Percentiles rank a stretch among this genome's conserved stretches.
Evolutionary conservation across 106 monocot species (phyloP).

Genomic region (Cymbidium sinense): DNA sequence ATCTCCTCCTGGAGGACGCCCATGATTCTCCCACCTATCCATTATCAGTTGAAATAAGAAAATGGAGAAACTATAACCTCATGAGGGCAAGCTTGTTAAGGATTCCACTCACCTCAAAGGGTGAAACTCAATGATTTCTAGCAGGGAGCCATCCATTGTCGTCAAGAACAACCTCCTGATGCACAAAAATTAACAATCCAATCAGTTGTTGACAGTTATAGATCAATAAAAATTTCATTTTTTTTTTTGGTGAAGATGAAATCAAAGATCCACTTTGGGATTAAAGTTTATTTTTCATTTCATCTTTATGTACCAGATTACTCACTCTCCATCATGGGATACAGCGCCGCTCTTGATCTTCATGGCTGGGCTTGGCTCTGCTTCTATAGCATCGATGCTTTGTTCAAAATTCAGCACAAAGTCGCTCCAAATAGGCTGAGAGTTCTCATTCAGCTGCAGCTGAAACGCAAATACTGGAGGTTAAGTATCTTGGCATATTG

Average conservation of each 20-base stretch:
- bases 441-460: conserved; percentile 70
- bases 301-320: conserved; percentile 36
- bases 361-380: conserved; percentile 19
- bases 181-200: conserved; percentile 10
- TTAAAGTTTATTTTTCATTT: background rate
- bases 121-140: conserved; percentile 67
- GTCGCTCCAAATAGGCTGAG: conserved; percentile 65
- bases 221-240: background rate
- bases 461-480: conserved; percentile 21
- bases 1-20: conserved; percentile 75
- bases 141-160: conserved; percentile 39
- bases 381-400: conserved; percentile 20
- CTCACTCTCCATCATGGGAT: conserved; percentile 78
- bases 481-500: background rate
- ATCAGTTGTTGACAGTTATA: background rate
- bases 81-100: background rate
- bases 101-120: conserved; percentile 50
- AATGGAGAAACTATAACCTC: background rate
- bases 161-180: conserved; percentile 66
- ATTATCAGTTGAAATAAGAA: background rate
- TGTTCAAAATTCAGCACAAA: conserved; percentile 21
- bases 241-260: too few species aligned
- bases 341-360: conserved; percentile 44
- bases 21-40: conserved; percentile 66
- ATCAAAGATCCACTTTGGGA: too few species aligned